Conservation (phyloP, 495 filamentous ascomycete species). For the Diplogelasinospora grovesii region DNA sequence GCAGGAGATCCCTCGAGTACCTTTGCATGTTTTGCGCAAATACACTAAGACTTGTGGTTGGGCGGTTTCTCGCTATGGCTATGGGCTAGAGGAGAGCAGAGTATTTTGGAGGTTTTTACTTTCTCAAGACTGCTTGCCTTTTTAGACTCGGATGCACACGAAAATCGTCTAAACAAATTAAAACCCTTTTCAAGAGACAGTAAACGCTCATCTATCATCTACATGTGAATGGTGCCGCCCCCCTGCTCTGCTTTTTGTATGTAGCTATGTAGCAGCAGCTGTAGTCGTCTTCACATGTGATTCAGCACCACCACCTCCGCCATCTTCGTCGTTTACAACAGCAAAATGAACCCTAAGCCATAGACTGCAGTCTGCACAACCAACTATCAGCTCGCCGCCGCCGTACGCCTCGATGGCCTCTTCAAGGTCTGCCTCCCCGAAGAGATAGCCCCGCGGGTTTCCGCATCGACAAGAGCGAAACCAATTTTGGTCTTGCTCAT, state of each 20-base stretch:
- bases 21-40: conserved; percentile 48
- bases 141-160: conserved; percentile 41
- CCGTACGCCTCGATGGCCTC: conserved; percentile 50
- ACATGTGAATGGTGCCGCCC: too few relatives aligned
- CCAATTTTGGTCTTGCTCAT: conserved; percentile 49
- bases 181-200: conserved; percentile 21
- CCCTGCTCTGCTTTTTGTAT: not conserved
- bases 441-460: conserved; percentile 61
- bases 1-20: conserved; percentile 40
- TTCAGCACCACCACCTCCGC: conserved; percentile 6
- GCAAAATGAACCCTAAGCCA: conserved; percentile 72
- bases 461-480: conserved; percentile 74
- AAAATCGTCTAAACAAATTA: conserved; percentile 33
- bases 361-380: conserved; percentile 75
- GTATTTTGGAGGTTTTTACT: conserved; percentile 35
- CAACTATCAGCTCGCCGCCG: conserved; percentile 70
- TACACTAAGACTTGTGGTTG: conserved; percentile 36
- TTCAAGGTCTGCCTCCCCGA: conserved; percentile 67
- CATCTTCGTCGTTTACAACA: conserved; percentile 46
- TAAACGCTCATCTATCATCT: too few relatives aligned
- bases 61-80: conserved; percentile 30
- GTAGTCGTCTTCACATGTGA: not conserved
- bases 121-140: conserved; percentile 38
- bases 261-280: not conserved
- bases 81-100: conserved; percentile 32